phyloP scores from a whole-genome alignment of 805 yeast genomes.

The Ogataea naganishii region DNA sequence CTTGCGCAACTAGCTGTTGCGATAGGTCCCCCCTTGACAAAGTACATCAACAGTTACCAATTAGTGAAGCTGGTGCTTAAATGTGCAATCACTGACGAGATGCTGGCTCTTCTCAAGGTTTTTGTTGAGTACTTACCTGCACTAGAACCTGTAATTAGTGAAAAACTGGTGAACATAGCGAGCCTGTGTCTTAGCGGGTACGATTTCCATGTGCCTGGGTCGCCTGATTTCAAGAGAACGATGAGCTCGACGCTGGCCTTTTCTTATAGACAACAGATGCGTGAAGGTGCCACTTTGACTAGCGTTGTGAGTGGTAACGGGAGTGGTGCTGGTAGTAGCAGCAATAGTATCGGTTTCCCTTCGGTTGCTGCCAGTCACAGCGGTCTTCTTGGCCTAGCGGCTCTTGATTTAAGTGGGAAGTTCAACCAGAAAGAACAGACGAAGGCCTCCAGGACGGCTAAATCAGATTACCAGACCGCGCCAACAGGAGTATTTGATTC shows the following conservation, averaged over 20 bases:
- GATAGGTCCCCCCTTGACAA: constrained; percentile 88
- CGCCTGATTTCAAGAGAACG: constrained; percentile 57
- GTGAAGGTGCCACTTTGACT: constrained; percentile 12
- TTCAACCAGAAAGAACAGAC: too few species aligned
- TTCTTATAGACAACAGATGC: constrained; percentile 68
- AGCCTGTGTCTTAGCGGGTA: constrained; percentile 76
- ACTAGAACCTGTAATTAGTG: constrained; percentile 62
- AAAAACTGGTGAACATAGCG: constrained; percentile 58
- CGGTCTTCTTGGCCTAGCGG: too few species aligned
- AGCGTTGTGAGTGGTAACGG: constrained; percentile 23
- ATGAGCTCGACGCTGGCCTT: constrained; percentile 62
- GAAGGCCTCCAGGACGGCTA: too few species aligned
- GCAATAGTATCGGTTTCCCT: too few species aligned
- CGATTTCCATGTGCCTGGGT: constrained; percentile 75
- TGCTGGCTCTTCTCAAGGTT: constrained; percentile 66
- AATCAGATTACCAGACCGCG: too few species aligned
- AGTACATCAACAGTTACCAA: constrained; percentile 70
- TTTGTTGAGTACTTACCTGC: constrained; percentile 74
- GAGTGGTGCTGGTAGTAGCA: too few species aligned
- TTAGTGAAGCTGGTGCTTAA: constrained; percentile 69
- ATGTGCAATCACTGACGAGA: constrained; percentile 76
- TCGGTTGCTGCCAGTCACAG: too few species aligned
- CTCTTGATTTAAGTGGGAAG: too few species aligned
- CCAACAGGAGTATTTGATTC: too few species aligned
- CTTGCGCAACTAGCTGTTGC: constrained; percentile 80